These are phyloP conservation scores for Chlorella sp. DNA, from an alignment of 139 green algal genomes.

Conservation along the genomic window DNA sequence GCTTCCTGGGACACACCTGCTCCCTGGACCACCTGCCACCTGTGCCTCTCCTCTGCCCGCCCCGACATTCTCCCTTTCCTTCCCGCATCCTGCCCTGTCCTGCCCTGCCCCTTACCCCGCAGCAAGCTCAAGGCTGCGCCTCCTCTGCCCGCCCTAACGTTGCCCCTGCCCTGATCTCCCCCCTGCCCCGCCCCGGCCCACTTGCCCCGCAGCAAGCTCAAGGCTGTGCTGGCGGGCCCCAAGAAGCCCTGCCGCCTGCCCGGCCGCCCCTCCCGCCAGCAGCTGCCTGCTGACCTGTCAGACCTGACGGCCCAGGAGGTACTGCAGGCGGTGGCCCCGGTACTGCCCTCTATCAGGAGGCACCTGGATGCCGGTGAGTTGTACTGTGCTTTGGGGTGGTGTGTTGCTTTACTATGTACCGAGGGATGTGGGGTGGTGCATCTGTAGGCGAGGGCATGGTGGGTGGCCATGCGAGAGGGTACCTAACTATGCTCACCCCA, in stretches of 20 bases:
- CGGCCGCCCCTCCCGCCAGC: neutral
- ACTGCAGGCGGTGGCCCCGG: neutral
- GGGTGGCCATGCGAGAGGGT: too few species aligned
- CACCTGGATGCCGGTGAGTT: constrained; percentile 30
- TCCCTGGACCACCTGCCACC: too few species aligned
- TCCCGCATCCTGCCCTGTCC: neutral
- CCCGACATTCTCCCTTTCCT: neutral
- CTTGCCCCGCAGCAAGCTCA: constrained; percentile 22
- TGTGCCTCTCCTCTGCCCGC: neutral
- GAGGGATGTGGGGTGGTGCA: neutral
- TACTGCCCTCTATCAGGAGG: constrained; percentile 18
- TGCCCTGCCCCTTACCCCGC: neutral
- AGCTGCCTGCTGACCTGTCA: neutral
- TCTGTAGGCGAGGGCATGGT: too few species aligned
- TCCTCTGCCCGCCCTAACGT: neutral
- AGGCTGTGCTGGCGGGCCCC: neutral
- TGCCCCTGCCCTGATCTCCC: neutral
- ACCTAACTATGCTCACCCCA: too few species aligned
- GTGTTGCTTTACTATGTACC: neutral
- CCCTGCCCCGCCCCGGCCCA: too few species aligned
- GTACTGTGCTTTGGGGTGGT: neutral
- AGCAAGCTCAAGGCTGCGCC: constrained; percentile 29
- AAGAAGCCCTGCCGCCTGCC: neutral
- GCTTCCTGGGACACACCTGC: too few species aligned
- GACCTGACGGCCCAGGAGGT: neutral